Percentiles rank a stretch among this genome's conserved stretches.
Evolutionary conservation across 768 basidiomycete genomes (phyloP).

Genomic region (Leccinum truebloodii): DNA sequence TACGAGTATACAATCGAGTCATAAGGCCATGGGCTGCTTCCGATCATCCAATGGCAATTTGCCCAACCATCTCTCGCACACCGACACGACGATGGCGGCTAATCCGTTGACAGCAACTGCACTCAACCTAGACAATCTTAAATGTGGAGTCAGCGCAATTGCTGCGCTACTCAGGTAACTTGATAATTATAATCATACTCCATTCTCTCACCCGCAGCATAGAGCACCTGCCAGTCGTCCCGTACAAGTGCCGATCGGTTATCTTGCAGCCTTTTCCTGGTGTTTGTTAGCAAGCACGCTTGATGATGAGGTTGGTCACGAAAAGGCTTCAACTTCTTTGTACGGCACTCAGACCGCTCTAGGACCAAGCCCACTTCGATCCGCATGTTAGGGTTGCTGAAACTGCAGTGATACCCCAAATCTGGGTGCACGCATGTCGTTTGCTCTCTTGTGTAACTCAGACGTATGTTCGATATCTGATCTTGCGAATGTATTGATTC

Average conservation of each 20-base stretch:
- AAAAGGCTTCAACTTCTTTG: background rate
- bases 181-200: background rate
- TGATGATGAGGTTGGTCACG: constrained; percentile 42
- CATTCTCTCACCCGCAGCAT: constrained; percentile 3
- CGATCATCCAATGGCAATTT: constrained; percentile 13
- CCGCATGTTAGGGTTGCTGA: constrained; percentile 55
- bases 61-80: constrained; percentile 9
- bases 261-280: constrained; percentile 51
- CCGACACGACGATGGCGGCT: constrained; percentile 25
- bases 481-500: background rate
- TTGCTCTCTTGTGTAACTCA: constrained; percentile 49
- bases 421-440: constrained; percentile 56
- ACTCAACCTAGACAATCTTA: constrained; percentile 61
- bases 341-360: constrained; percentile 8
- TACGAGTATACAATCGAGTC: constrained; percentile 34
- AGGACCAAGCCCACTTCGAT: constrained; percentile 56
- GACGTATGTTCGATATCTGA: constrained; percentile 40
- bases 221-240: constrained; percentile 61
- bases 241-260: constrained; percentile 69
- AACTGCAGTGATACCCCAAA: constrained; percentile 39
- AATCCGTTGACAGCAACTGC: constrained; percentile 54
- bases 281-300: constrained; percentile 49
- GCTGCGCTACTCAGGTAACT: constrained; percentile 55
- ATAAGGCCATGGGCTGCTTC: constrained; percentile 6
- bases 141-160: constrained; percentile 52